Evolutionary conservation across 345 rosid species (phyloP), one percentile per base, ranked within the genome.

Genomic region (Noccaea bulbosa): DNA sequence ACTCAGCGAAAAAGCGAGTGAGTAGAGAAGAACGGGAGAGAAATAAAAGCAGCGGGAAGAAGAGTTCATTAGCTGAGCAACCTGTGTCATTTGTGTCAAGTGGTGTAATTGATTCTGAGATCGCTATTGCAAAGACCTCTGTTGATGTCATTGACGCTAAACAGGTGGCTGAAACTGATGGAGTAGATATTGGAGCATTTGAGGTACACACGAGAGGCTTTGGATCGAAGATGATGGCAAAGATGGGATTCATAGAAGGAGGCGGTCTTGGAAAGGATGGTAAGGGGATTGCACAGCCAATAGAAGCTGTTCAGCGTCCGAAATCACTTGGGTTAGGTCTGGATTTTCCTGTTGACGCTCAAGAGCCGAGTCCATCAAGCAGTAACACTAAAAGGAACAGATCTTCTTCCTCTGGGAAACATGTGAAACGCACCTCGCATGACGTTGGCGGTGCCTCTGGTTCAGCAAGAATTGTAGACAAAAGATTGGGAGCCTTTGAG

Each of bases 201-300:
- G 98, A 94, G 90, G 79, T 84, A 14, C 96, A 92, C 75, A 94
- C 99, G 7, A 86, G 77, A 77, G 97, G 96, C 10, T 88, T 88
- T 67, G 96, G 97, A 72, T 91, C 97, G 33, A 93, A 91, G 83
- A 86, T 93, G 91, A 88, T 93, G 96, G 96, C 88, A 0, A 93
- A 81, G 71, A 93, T 93, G 98, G 96, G 97, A 66, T 93, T 73
- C 44, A 67, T 85, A 48, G 91, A 85, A 75, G 97, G 97, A n/a
- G 84, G 81, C 5, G 98, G 97, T 24, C 63, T 91, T 44, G 95
- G 98, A 48, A 93, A 84, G 70, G 97, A 84, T 61, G 89, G 94
- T 73, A 85, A 83, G 54, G 98, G 98, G 56, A 84, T 91, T 62
- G 80, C 88, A 8, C 76, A 77, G 49, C 96, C 96, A 53, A 87